These are phyloP conservation scores for Lasiosphaeria ovina DNA, from an alignment of 495 filamentous ascomycete species.

Conservation along the genomic window DNA sequence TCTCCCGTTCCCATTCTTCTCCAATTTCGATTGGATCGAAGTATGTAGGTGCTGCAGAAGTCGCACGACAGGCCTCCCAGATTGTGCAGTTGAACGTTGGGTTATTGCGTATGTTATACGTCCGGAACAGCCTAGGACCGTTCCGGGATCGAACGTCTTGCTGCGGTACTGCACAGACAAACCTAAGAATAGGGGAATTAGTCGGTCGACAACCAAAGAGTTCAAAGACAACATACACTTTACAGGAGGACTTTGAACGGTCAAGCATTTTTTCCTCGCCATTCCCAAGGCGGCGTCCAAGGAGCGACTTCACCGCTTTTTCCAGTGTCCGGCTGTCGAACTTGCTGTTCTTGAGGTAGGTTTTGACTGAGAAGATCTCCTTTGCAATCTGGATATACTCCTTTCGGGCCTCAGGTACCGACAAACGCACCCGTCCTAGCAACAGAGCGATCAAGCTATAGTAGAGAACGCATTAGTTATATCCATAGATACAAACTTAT, in stretches of 20 bases:
- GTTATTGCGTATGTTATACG: slow-evolving; percentile 10
- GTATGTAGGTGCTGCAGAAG: slow-evolving; percentile 10
- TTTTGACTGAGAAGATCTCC: slow-evolving; percentile 7
- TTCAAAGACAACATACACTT: slow-evolving; percentile 9
- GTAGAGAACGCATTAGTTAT: slow-evolving; percentile 6
- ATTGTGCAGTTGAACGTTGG: slow-evolving; percentile 11
- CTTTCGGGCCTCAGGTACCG: slow-evolving; percentile 8
- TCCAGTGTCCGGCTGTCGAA: slow-evolving; percentile 5
- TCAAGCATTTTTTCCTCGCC: slow-evolving; percentile 10
- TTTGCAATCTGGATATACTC: slow-evolving; percentile 9
- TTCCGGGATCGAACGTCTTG: slow-evolving; percentile 5
- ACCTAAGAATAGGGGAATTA: slow-evolving; percentile 6
- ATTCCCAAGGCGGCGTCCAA: neutral
- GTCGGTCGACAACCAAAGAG: neutral
- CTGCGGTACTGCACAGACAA: slow-evolving; percentile 8
- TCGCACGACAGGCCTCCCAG: slow-evolving; percentile 9
- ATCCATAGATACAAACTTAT: neutral
- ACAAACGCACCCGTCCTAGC: slow-evolving; percentile 6
- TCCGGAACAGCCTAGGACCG: slow-evolving; percentile 7
- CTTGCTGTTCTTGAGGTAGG: slow-evolving; percentile 4
- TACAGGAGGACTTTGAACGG: slow-evolving; percentile 1
- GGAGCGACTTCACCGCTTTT: slow-evolving; percentile 6
- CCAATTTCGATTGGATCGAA: slow-evolving; percentile 10
- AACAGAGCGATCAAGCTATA: slow-evolving; percentile 6
- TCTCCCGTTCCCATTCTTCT: slow-evolving; percentile 7